These are phyloP conservation scores for Candida tibetensis DNA, from an alignment of 805 yeast genomes.

Conservation along the genomic window DNA sequence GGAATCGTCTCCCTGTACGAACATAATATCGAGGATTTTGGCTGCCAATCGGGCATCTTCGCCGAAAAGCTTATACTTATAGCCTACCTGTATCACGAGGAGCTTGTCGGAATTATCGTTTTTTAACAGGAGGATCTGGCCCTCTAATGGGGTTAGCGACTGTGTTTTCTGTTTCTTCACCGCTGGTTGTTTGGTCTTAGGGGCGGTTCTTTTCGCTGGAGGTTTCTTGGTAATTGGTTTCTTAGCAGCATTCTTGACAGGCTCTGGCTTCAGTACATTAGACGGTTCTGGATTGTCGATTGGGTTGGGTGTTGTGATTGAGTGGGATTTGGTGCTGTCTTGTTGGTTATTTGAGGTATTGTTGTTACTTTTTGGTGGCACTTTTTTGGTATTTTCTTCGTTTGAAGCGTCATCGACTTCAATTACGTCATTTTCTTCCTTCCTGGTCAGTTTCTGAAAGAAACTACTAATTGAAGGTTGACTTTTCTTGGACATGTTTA, in stretches of 20 bases:
- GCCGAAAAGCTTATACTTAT: slow-evolving; percentile 84
- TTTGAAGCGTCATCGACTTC: slow-evolving; percentile 2
- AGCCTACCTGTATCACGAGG: slow-evolving; percentile 85
- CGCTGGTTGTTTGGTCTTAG: neutral
- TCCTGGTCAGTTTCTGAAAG: slow-evolving; percentile 6
- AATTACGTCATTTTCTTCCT: slow-evolving; percentile 1
- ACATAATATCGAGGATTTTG: slow-evolving; percentile 62
- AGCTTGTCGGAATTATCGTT: slow-evolving; percentile 59
- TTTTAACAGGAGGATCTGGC: slow-evolving; percentile 71
- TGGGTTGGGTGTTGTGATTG: too few relatives aligned
- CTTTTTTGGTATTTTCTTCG: neutral
- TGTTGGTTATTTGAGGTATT: too few relatives aligned
- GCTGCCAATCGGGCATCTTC: slow-evolving; percentile 77
- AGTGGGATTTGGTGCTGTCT: too few relatives aligned
- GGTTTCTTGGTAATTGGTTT: slow-evolving; percentile 4
- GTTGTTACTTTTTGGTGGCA: too few relatives aligned
- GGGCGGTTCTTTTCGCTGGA: slow-evolving; percentile 1
- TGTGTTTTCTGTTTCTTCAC: too few relatives aligned
- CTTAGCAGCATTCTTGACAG: too few relatives aligned
- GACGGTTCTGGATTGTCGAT: too few relatives aligned
- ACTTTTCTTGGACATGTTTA: slow-evolving; percentile 2
- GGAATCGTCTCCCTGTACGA: slow-evolving; percentile 70
- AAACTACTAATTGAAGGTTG: slow-evolving; percentile 13
- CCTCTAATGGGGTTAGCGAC: slow-evolving; percentile 75
- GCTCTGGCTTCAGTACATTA: too few relatives aligned